Evolutionary conservation across 176 grass and related monocot species (phyloP).

Genomic region (Hsuehochloa calcarea): DNA sequence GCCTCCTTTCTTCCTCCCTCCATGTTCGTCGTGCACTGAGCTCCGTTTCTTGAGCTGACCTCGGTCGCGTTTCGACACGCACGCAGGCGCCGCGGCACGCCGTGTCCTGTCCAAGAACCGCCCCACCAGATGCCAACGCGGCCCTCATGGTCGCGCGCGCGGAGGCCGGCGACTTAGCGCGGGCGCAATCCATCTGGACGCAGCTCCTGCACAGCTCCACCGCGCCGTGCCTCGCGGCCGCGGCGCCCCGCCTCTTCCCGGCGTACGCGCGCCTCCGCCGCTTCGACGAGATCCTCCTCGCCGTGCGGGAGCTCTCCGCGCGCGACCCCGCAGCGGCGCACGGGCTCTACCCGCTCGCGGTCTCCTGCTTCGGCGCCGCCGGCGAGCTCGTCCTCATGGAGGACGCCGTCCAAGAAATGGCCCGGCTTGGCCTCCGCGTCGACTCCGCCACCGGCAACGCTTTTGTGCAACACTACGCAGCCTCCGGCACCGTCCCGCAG

Average conservation of each 20-base stretch:
- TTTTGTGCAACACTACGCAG: constrained; percentile 68
- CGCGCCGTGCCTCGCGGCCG: constrained; percentile 29
- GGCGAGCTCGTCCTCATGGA: constrained; percentile 65
- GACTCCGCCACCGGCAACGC: constrained; percentile 60
- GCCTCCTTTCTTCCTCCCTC: not conserved
- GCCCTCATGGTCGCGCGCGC: constrained; percentile 58
- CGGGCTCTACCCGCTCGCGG: constrained; percentile 47
- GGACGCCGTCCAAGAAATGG: constrained; percentile 57
- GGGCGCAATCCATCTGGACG: constrained; percentile 55
- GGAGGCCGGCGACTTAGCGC: constrained; percentile 48
- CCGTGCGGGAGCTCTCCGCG: constrained; percentile 37
- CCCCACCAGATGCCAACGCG: constrained; percentile 6
- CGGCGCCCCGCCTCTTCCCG: constrained; percentile 38
- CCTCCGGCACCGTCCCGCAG: constrained; percentile 57
- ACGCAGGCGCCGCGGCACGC: not conserved
- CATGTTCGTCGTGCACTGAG: not conserved
- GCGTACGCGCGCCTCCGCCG: constrained; percentile 51
- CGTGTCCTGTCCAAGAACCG: not conserved
- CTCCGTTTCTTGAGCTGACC: not conserved
- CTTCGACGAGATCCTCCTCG: constrained; percentile 51
- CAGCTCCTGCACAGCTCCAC: constrained; percentile 68
- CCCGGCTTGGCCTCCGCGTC: constrained; percentile 48
- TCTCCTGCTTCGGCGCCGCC: constrained; percentile 55
- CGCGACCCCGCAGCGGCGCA: constrained; percentile 30
- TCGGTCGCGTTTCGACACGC: not conserved